Evolutionary conservation across 2,329 filamentous ascomycete species (phyloP).

Genomic region (Aspergillus ustus): DNA sequence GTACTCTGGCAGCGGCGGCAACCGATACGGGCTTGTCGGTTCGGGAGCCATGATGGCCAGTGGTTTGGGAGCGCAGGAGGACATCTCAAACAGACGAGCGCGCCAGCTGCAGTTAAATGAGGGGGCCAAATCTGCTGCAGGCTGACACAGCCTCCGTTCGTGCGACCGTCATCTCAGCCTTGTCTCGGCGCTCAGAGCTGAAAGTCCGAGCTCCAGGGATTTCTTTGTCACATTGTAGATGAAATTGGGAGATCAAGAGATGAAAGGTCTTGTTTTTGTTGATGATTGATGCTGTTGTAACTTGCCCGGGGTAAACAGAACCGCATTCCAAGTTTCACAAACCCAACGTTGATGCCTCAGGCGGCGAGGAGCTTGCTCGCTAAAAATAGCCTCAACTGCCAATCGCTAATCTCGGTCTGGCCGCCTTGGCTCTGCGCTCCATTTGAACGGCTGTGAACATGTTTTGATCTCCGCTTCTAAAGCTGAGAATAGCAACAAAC

Average conservation of each 20-base stretch:
- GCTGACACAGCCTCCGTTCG: neutral
- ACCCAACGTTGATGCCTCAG: neutral
- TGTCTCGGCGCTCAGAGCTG: neutral
- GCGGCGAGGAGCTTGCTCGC: neutral
- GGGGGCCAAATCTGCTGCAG: neutral
- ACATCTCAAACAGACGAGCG: neutral
- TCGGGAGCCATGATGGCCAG: slow-evolving; percentile 10
- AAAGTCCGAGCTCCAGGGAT: neutral
- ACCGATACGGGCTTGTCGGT: neutral
- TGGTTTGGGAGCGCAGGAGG: neutral
- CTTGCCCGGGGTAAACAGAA: neutral
- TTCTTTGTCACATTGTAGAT: neutral
- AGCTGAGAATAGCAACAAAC: too few species aligned
- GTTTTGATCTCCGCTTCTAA: too few species aligned
- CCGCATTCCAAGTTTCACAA: neutral
- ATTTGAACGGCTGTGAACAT: too few species aligned
- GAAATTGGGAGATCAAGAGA: neutral
- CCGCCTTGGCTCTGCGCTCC: too few species aligned
- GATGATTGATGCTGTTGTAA: neutral
- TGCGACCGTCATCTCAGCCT: neutral
- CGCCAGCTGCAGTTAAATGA: neutral
- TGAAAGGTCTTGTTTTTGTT: neutral
- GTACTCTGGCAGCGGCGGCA: neutral
- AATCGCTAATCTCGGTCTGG: too few species aligned
- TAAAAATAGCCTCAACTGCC: neutral